Conservation (phyloP, 352 stramenopile genomes). For the Phytophthora colocasiae region DNA sequence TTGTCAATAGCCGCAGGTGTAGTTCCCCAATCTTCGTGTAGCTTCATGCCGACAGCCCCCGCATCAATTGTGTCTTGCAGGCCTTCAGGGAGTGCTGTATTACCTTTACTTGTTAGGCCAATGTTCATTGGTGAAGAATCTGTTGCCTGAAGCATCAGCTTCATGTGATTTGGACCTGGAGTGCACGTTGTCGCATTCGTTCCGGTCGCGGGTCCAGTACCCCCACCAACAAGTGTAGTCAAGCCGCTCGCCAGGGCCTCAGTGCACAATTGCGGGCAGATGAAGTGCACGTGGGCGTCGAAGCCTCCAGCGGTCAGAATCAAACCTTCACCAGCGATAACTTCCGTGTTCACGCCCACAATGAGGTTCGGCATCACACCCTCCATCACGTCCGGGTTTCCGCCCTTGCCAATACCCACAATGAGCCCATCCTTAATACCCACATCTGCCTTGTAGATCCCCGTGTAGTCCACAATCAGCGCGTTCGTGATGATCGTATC, state of each 20-base stretch:
- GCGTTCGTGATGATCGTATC: conserved; percentile 98
- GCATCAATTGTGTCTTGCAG: conserved; percentile 92
- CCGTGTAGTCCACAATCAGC: conserved; percentile 95
- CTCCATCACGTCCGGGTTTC: conserved; percentile 98
- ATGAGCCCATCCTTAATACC: conserved; percentile 95
- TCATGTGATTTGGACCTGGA: conserved; percentile 92
- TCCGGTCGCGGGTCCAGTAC: conserved; percentile 92
- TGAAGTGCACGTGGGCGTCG: conserved; percentile 98
- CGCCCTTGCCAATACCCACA: conserved; percentile 96
- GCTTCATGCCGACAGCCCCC: conserved; percentile 95
- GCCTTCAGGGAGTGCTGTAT: conserved; percentile 86
- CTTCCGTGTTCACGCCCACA: conserved; percentile 93
- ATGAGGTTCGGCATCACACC: conserved; percentile 89
- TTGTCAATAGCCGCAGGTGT: conserved; percentile 96
- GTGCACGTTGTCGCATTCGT: conserved; percentile 98
- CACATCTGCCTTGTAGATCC: conserved; percentile 97
- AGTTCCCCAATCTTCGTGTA: conserved; percentile 98
- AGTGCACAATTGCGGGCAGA: conserved; percentile 94
- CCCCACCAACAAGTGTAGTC: conserved; percentile 93
- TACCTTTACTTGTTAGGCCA: conserved; percentile 97
- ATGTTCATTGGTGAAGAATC: conserved; percentile 96
- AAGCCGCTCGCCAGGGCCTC: conserved; percentile 94
- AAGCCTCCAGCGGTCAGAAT: conserved; percentile 96
- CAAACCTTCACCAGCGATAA: conserved; percentile 96
- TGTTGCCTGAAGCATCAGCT: conserved; percentile 96